phyloP scores from a whole-genome alignment of 2,329 filamentous ascomycete species.

The Alternaria panax region DNA sequence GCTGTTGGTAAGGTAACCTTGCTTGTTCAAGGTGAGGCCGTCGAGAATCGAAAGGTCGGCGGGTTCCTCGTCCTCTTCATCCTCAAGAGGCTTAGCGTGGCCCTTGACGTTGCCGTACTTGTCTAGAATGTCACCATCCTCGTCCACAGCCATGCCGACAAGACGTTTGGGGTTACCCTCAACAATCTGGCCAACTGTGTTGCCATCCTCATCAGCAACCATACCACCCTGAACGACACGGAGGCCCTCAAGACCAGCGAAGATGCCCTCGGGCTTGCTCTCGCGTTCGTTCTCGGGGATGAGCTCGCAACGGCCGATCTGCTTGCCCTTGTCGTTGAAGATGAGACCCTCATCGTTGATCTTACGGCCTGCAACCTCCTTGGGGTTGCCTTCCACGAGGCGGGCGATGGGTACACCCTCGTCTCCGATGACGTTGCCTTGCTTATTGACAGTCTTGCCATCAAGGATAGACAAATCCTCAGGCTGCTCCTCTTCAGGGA shows the following conservation, averaged over 20 bases:
- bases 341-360: conserved; percentile 76
- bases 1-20: conserved; percentile 62
- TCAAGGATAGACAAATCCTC: conserved; percentile 56
- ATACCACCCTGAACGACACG: conserved; percentile 58
- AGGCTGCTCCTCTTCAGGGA: conserved; percentile 52
- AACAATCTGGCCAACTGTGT: conserved; percentile 61
- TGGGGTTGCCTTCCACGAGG: conserved; percentile 71
- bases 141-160: conserved; percentile 65
- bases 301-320: conserved; percentile 72
- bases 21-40: conserved; percentile 64
- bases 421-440: conserved; percentile 59
- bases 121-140: conserved; percentile 69
- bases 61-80: conserved; percentile 51
- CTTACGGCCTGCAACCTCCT: conserved; percentile 71
- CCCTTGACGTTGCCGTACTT: conserved; percentile 68
- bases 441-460: conserved; percentile 59
- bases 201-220: conserved; percentile 59
- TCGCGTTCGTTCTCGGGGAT: conserved; percentile 70
- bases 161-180: conserved; percentile 68
- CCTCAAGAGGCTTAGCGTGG: conserved; percentile 63
- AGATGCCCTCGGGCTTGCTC: conserved; percentile 59
- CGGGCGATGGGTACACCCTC: conserved; percentile 65
- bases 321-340: conserved; percentile 74
- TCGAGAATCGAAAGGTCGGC: conserved; percentile 62
- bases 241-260: conserved; percentile 59